Percentiles rank a stretch among this genome's conserved stretches.
These are phyloP conservation scores for Hippophae gyantsensis DNA, from an alignment of 306 rosid species.

Conservation along the genomic window DNA sequence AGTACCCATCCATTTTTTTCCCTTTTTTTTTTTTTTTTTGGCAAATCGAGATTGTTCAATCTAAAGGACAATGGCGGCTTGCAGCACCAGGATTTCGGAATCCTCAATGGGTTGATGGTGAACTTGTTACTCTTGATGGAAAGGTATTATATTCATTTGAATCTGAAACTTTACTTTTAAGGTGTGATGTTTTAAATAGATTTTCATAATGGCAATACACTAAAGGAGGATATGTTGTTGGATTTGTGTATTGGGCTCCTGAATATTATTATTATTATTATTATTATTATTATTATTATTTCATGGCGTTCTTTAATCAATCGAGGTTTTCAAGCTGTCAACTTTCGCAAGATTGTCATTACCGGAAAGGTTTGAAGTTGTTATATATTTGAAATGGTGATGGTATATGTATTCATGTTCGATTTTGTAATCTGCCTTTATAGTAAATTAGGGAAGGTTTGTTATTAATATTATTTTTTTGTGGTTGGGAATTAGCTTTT, in stretches of 20 bases:
- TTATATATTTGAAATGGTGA: no score
- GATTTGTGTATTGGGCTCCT: constrained; percentile 93
- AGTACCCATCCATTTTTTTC: no score
- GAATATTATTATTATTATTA: constrained; percentile 41
- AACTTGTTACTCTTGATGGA: constrained; percentile 93
- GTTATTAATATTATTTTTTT: no score
- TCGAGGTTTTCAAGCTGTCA: constrained; percentile 38
- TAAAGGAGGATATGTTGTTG: constrained; percentile 95
- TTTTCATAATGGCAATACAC: constrained; percentile 56
- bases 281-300: no score
- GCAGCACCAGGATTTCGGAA: constrained; percentile 91
- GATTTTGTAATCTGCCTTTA: no score
- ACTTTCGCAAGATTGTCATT: no score
- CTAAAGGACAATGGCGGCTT: constrained; percentile 94
- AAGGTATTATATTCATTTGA: constrained; percentile 34
- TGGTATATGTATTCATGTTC: no score
- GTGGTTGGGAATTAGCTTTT: no score
- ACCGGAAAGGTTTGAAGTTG: no score
- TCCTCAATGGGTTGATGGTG: constrained; percentile 99
- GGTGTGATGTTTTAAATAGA: no score
- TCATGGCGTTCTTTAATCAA: constrained; percentile 88
- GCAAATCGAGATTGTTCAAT: constrained; percentile 70
- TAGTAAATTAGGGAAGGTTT: no score
- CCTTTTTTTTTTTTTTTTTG: constrained; percentile 2
- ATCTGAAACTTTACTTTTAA: no score